Evolutionary conservation across 2,329 filamentous ascomycete genomes (phyloP).

Genomic region (Fusarium nygamai): DNA sequence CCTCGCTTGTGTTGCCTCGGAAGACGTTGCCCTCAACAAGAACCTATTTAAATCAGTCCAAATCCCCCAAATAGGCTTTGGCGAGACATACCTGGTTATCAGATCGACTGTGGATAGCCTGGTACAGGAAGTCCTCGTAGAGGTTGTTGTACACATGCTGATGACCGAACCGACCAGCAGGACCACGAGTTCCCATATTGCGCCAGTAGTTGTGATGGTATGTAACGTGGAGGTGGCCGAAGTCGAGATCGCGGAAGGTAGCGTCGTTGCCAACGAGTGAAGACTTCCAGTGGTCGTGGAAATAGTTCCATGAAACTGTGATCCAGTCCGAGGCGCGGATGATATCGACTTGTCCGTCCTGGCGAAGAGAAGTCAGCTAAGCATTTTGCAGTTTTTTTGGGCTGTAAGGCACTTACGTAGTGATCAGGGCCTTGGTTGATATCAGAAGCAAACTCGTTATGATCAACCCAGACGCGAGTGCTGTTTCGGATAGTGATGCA

Average conservation of each 20-base stretch:
- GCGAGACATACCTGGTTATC: constrained; percentile 49
- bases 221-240: constrained; percentile 56
- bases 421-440: constrained; percentile 51
- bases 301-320: constrained; percentile 60
- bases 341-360: constrained; percentile 59
- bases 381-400: rapidly evolving
- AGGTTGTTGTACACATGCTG: constrained; percentile 62
- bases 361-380: neutral
- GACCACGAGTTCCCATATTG: constrained; percentile 57
- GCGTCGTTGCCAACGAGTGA: constrained; percentile 56
- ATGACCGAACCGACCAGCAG: constrained; percentile 59
- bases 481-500: constrained; percentile 56
- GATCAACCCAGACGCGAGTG: constrained; percentile 59
- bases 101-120: constrained; percentile 59
- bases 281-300: constrained; percentile 60
- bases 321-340: constrained; percentile 56
- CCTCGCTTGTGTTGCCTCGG: constrained; percentile 57
- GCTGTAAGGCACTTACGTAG: constrained; percentile 38
- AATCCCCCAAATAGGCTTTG: rapidly evolving
- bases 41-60: constrained; percentile 43
- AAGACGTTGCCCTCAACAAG: constrained; percentile 61
- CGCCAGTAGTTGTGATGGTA: constrained; percentile 62
- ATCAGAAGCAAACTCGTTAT: constrained; percentile 58
- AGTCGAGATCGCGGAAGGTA: constrained; percentile 52
- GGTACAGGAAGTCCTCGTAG: constrained; percentile 58